Conservation (phyloP, 306 rosid species). For the Prunus mira region DNA sequence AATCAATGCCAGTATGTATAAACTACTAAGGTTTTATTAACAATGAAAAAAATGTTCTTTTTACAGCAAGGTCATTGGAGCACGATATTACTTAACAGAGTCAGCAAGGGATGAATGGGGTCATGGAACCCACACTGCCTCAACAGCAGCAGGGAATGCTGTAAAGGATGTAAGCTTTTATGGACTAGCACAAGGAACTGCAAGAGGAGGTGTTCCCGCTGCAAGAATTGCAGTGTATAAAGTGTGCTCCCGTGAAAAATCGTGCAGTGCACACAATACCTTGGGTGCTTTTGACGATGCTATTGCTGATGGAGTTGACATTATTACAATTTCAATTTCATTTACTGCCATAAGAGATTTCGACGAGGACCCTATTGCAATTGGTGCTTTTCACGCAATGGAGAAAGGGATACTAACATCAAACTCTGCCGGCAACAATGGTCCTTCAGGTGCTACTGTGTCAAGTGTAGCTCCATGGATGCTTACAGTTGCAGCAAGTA, state of each 20-base stretch:
- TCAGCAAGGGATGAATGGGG: constrained; percentile 16
- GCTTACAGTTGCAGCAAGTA: constrained; percentile 34
- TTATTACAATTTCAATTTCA: constrained; percentile 36
- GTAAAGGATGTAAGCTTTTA: constrained; percentile 13
- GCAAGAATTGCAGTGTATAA: constrained; percentile 22
- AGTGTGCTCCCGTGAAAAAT: background rate
- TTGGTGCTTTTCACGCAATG: too few species aligned
- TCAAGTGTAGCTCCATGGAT: constrained; percentile 43
- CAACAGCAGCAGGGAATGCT: constrained; percentile 18
- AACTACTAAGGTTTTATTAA: background rate
- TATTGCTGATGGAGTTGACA: constrained; percentile 45
- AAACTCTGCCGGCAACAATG: constrained; percentile 36
- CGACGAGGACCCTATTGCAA: background rate
- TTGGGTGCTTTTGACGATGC: constrained; percentile 44
- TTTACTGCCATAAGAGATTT: rapidly evolving
- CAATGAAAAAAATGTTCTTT: background rate
- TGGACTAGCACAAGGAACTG: constrained; percentile 19
- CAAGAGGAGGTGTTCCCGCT: constrained; percentile 23
- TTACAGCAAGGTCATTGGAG: constrained; percentile 30
- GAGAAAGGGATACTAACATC: constrained; percentile 37
- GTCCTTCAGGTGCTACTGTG: background rate
- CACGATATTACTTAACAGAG: constrained; percentile 1
- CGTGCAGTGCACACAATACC: background rate
- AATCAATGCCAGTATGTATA: too few species aligned
- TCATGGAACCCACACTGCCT: constrained; percentile 29